These are phyloP conservation scores for Pythium chondricola DNA, from an alignment of 352 stramenopile genomes.

Conservation along the genomic window DNA sequence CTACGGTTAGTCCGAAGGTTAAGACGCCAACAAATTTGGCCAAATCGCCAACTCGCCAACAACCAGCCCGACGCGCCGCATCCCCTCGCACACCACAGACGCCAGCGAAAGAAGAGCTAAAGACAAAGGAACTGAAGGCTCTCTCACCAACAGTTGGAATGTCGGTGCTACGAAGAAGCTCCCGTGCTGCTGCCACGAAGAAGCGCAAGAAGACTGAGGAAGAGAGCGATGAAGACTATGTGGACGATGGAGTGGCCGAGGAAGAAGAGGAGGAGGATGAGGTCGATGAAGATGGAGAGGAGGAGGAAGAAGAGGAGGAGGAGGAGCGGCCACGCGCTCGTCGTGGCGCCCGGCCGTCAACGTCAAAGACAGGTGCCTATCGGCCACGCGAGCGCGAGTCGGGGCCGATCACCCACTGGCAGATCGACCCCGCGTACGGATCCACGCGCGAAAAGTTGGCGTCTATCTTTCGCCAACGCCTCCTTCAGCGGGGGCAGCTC, in stretches of 20 bases:
- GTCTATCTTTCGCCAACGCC: constrained; percentile 51
- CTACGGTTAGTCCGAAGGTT: too few species aligned
- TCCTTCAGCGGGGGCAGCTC: constrained; percentile 42
- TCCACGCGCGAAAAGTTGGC: constrained; percentile 45
- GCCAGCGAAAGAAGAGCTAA: too few species aligned
- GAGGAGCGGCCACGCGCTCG: constrained; percentile 4
- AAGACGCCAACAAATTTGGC: constrained; percentile 5
- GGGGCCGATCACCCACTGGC: constrained; percentile 3
- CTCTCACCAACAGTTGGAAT: constrained; percentile 1
- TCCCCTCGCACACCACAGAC: too few species aligned
- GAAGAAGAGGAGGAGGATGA: constrained; percentile 20
- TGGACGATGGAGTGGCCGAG: constrained; percentile 8
- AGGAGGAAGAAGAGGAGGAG: constrained; percentile 9
- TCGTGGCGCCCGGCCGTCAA: constrained; percentile 7
- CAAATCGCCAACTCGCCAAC: not conserved
- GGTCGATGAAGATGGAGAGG: constrained; percentile 14
- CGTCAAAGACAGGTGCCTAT: not conserved
- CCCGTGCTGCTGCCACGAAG: constrained; percentile 6
- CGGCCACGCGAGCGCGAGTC: not conserved
- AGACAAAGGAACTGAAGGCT: too few species aligned
- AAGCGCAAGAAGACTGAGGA: constrained; percentile 19
- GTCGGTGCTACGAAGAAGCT: constrained; percentile 8
- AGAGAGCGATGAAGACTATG: constrained; percentile 23
- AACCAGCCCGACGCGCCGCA: too few species aligned
- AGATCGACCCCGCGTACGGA: constrained; percentile 10